These are phyloP conservation scores for Picea glauca DNA, from an alignment of 75 land plant genomes.

Conservation along the genomic window DNA sequence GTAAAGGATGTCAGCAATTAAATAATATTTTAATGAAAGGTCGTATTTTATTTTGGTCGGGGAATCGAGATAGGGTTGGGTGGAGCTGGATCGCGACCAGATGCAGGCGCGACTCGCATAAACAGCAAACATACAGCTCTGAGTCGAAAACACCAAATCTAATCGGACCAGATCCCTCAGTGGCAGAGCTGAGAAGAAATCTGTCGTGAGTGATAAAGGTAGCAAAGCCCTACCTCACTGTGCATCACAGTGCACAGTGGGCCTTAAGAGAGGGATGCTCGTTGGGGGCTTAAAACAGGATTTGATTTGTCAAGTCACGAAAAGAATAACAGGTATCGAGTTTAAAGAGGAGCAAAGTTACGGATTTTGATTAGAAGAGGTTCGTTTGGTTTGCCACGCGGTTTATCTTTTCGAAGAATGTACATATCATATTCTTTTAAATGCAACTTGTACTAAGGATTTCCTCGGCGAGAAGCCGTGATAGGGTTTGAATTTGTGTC, in stretches of 20 bases:
- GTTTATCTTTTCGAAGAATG: no score
- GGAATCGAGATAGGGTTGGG: no score
- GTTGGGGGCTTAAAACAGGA: background rate
- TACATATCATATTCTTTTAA: no score
- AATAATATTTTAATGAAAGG: no score
- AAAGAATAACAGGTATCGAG: background rate
- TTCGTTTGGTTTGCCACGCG: no score
- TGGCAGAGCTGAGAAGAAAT: no score
- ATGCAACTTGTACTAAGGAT: background rate
- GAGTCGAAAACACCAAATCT: background rate
- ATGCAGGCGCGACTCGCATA: conserved; percentile 10
- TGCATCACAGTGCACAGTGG: no score
- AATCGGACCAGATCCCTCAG: background rate
- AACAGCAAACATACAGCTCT: background rate
- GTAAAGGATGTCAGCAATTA: no score
- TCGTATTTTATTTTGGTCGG: no score
- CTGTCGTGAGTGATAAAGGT: background rate
- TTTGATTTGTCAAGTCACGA: background rate
- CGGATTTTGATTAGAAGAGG: no score
- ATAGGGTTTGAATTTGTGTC: background rate
- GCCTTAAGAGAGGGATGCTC: background rate
- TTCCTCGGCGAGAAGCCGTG: background rate
- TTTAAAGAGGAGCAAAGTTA: background rate
- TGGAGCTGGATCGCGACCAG: background rate
- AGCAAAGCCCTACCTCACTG: no score